Conservation (phyloP, 2,329 filamentous ascomycete genomes). For the Pseudopyricularia javanii region DNA sequence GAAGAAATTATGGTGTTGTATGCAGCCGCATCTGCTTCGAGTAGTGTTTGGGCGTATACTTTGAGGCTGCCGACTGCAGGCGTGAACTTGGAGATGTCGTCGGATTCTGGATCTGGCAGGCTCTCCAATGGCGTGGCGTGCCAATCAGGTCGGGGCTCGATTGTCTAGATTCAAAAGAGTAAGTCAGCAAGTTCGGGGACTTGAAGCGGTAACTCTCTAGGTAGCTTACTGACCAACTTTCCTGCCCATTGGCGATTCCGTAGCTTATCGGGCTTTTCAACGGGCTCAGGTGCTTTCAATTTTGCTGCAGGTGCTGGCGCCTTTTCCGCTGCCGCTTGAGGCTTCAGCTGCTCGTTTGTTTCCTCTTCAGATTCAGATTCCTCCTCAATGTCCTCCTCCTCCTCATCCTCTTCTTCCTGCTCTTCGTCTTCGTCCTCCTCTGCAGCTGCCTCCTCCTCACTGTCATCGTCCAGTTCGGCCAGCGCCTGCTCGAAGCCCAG, state of each 20-base stretch:
- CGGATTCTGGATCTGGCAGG: slow-evolving; percentile 30
- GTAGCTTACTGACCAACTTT: slow-evolving; percentile 28
- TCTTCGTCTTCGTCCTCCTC: slow-evolving; percentile 22
- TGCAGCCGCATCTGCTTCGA: slow-evolving; percentile 64
- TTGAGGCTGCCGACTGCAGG: slow-evolving; percentile 40
- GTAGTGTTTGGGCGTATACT: slow-evolving; percentile 58
- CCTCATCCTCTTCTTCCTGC: slow-evolving; percentile 17
- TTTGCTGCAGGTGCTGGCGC: slow-evolving; percentile 8
- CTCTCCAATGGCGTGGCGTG: slow-evolving; percentile 30
- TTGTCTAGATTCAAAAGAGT: no score
- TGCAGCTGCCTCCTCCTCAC: slow-evolving; percentile 17
- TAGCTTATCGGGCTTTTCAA: background rate
- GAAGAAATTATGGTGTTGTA: slow-evolving; percentile 66
- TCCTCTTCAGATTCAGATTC: background rate
- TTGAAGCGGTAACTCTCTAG: no score
- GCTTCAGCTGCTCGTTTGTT: background rate
- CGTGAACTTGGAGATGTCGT: slow-evolving; percentile 29
- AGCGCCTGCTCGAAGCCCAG: slow-evolving; percentile 33
- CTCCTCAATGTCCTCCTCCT: slow-evolving; percentile 5
- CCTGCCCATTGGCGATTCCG: slow-evolving; percentile 10
- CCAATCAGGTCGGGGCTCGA: slow-evolving; percentile 48
- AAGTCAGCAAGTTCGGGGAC: no score
- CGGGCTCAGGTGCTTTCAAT: slow-evolving; percentile 10
- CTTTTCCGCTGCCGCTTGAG: background rate
- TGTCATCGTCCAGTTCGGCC: slow-evolving; percentile 25